Evolutionary conservation across 768 basidiomycete species (phyloP).

Genomic region (Leccinum disarticulatum): DNA sequence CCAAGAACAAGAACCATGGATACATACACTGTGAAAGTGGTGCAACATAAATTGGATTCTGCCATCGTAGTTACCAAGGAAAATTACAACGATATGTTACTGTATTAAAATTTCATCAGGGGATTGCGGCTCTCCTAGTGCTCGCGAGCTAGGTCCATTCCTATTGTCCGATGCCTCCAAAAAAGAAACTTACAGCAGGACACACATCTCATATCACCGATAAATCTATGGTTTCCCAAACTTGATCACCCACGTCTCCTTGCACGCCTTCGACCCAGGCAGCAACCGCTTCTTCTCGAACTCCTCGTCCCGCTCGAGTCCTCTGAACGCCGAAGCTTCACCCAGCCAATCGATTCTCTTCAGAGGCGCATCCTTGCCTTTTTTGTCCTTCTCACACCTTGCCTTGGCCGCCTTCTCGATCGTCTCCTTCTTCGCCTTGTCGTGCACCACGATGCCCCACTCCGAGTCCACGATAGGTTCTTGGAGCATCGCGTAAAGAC

Average conservation of each 20-base stretch:
- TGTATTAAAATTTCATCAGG: not conserved
- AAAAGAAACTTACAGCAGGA: not conserved
- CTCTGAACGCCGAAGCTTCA: constrained; percentile 56
- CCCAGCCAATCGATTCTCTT: constrained; percentile 69
- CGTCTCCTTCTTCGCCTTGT: constrained; percentile 42
- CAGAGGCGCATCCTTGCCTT: constrained; percentile 31
- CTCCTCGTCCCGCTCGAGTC: constrained; percentile 59
- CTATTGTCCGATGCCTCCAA: not conserved
- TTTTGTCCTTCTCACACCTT: constrained; percentile 37
- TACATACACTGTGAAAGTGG: not conserved
- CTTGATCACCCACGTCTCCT: constrained; percentile 63
- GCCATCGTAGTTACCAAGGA: not conserved
- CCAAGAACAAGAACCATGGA: not conserved
- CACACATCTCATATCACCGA: not conserved
- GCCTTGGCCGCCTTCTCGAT: constrained; percentile 54
- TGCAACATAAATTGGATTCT: not conserved
- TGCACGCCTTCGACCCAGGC: constrained; percentile 40
- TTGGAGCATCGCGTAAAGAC: constrained; percentile 48
- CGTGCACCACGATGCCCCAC: constrained; percentile 55
- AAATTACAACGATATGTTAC: not conserved
- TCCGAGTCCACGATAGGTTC: constrained; percentile 61
- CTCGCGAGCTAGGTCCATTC: not conserved
- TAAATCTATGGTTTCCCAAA: constrained; percentile 34
- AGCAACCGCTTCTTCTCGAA: constrained; percentile 50
- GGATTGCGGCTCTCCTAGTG: not conserved